phyloP scores from a whole-genome alignment of 305 asterid species.

The Withania somnifera region DNA sequence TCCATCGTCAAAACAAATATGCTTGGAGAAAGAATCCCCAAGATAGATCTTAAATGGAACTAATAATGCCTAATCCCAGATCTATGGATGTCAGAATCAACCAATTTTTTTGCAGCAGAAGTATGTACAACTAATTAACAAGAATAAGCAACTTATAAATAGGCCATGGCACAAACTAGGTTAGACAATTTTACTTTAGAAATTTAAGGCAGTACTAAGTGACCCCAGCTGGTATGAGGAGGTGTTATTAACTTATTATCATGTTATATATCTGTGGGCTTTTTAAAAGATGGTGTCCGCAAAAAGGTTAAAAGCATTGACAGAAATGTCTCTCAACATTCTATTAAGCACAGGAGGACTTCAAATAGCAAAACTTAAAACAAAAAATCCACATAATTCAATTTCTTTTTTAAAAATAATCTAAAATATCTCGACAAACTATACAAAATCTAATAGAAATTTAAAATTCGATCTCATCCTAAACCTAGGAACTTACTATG shows the following conservation, averaged over 20 bases:
- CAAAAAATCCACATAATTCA: too few species aligned
- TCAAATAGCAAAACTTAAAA: too few species aligned
- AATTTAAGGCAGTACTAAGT: neutral
- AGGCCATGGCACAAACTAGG: neutral
- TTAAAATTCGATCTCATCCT: too few species aligned
- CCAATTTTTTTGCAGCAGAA: neutral
- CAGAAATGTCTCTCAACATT: too few species aligned
- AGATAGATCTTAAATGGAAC: neutral
- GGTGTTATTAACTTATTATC: neutral
- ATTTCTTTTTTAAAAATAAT: too few species aligned
- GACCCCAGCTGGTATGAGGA: neutral
- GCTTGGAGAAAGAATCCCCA: neutral
- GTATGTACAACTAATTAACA: neutral
- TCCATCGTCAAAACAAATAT: neutral
- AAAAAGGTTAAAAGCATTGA: too few species aligned
- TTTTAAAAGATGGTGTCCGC: too few species aligned
- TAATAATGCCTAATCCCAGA: neutral
- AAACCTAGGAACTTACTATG: too few species aligned
- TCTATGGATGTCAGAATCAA: neutral
- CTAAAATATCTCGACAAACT: too few species aligned
- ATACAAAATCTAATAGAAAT: too few species aligned
- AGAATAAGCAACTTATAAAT: neutral
- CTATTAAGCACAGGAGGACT: too few species aligned
- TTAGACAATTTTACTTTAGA: neutral
- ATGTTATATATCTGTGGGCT: neutral